Evolutionary conservation across 2,329 filamentous ascomycete species (phyloP).

Genomic region (Aureobasidium mangrovei): DNA sequence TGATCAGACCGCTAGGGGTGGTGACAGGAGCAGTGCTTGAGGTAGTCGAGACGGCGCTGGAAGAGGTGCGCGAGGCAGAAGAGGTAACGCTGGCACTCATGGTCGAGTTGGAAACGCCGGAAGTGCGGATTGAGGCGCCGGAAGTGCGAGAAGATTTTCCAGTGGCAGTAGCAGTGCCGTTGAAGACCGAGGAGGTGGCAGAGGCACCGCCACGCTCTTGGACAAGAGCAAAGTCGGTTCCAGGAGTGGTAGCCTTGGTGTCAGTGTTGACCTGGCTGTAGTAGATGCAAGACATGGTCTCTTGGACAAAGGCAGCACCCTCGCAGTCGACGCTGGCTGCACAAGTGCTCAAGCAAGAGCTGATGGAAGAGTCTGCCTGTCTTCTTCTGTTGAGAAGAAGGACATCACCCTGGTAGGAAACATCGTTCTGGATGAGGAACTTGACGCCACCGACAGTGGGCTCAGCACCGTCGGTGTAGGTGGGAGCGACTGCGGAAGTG

Average conservation of each 20-base stretch:
- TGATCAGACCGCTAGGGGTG: neutral
- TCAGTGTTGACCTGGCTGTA: neutral
- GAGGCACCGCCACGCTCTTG: neutral
- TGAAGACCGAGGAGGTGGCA: neutral
- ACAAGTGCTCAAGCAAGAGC: neutral
- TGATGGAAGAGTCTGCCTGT: conserved; percentile 1
- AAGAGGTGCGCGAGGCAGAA: neutral
- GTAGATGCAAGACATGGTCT: neutral
- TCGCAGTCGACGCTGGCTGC: neutral
- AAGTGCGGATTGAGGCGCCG: neutral
- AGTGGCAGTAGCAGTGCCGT: neutral
- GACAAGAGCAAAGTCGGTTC: conserved; percentile 2
- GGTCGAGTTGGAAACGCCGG: neutral
- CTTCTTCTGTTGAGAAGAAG: neutral
- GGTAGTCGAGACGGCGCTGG: neutral
- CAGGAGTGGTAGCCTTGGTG: neutral
- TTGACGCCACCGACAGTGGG: neutral
- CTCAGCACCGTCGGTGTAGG: neutral
- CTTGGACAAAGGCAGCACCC: neutral
- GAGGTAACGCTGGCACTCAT: neutral
- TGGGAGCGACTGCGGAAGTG: neutral
- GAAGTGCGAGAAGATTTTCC: neutral
- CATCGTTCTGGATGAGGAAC: neutral
- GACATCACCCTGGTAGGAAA: neutral
- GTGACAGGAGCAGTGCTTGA: neutral